Evolutionary conservation across 176 grass and related monocot genomes (phyloP), one percentile per base, ranked within the genome.

Genomic region (Elymus sibiricus): DNA sequence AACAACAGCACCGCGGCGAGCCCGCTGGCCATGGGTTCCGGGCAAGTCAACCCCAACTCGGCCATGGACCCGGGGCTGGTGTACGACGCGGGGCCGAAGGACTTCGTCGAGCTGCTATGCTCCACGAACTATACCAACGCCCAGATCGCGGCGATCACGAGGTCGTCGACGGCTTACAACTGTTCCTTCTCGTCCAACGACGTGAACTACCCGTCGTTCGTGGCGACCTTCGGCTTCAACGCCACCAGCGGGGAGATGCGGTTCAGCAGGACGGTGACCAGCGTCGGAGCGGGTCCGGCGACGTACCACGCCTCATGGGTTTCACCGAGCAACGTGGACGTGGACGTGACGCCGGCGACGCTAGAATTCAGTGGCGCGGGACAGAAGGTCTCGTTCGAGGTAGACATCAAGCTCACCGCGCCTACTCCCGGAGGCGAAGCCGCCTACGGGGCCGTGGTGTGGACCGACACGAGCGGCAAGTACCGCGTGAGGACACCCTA

Each of bases 51-150:
- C 35, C 93, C 95, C 12, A 95, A 98, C 80, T 65, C 70, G 35
- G 93, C 95, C 6, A 89, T 95, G 59, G 81, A 95, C 68, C 95
- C 93, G 0, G 93, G 93, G 8, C 47, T 98, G 19, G 89, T 98
- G 68, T 98, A 89, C 53, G 90, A 95, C 70, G 93, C 90, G 38
- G 79, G 46, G 65, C 60, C 93, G 22, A 26, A 8, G 11, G 95
- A 94, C 78, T 95, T 94, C 64, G 64, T 93, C 35, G 86, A 77
- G 8, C 76, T 95, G n/a, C 76, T 94, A 10, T 98, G 95, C 72
- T 86, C 89, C 13, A 84, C 86, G 32, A 98, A 95, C 74, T 94
- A 87, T 69, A 98, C 95, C 11, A 71, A 22, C 34, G 49, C 88
- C 4, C 94, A 95, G 61, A 91, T 95, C 72, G 89, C 61, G 88